phyloP scores from a whole-genome alignment of 768 basidiomycete species.

The Mycena rebaudengoi region DNA sequence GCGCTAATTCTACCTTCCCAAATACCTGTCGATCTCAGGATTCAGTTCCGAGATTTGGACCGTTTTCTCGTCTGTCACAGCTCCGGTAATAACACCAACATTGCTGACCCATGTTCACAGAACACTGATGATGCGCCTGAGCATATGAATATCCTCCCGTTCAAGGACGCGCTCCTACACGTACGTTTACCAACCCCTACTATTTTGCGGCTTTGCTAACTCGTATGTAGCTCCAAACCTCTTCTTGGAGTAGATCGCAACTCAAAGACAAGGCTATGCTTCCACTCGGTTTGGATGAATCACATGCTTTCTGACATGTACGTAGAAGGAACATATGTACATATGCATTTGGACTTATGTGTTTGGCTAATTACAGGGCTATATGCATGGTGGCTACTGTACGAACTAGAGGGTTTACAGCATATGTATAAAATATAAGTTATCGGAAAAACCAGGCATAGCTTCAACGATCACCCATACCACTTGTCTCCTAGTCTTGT shows the following conservation, averaged over 20 bases:
- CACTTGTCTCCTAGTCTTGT: slow-evolving; percentile 71
- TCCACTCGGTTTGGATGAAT: slow-evolving; percentile 60
- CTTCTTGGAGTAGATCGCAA: slow-evolving; percentile 57
- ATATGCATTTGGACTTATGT: too few relatives aligned
- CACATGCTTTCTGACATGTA: slow-evolving; percentile 26
- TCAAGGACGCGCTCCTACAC: slow-evolving; percentile 63
- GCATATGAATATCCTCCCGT: slow-evolving; percentile 80
- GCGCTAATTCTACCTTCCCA: slow-evolving; percentile 77
- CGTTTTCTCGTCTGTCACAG: slow-evolving; percentile 56
- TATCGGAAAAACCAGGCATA: too few relatives aligned
- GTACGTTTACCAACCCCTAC: slow-evolving; percentile 56
- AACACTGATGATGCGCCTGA: slow-evolving; percentile 67
- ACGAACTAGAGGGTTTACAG: too few relatives aligned
- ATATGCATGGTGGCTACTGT: too few relatives aligned
- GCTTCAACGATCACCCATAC: slow-evolving; percentile 76
- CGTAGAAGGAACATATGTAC: too few relatives aligned
- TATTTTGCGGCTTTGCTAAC: slow-evolving; percentile 27
- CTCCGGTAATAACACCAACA: not conserved
- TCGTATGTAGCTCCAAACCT: slow-evolving; percentile 55
- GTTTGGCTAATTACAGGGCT: too few relatives aligned
- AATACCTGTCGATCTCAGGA: slow-evolving; percentile 73
- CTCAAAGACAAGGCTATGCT: slow-evolving; percentile 62
- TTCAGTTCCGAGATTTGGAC: slow-evolving; percentile 76
- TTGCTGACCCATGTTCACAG: slow-evolving; percentile 36
- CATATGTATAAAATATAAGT: too few relatives aligned